Evolutionary conservation across 1,139 yeast genomes (phyloP).

Genomic region (Debaryomyces singareniensis): DNA sequence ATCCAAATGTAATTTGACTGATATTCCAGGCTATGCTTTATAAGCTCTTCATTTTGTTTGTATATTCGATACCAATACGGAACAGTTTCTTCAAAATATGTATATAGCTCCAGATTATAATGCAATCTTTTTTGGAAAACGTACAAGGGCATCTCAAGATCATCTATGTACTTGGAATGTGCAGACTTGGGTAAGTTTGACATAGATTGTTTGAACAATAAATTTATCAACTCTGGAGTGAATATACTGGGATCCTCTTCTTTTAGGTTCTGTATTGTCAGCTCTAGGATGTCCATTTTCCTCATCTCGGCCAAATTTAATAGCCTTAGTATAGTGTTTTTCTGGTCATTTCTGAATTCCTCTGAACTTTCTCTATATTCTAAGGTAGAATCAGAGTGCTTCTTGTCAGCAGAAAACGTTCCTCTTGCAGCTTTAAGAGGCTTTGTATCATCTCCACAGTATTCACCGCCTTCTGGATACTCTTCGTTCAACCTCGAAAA

Average conservation of each 20-base stretch:
- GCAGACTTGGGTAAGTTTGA: slow-evolving; percentile 4
- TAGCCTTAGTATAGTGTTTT: not conserved
- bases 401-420: not conserved
- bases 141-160: slow-evolving; percentile 13
- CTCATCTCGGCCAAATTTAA: slow-evolving; percentile 1
- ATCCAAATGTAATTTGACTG: slow-evolving; percentile 25
- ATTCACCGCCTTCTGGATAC: slow-evolving; percentile 3
- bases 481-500: slow-evolving; percentile 5
- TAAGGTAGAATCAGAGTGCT: not conserved
- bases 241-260: slow-evolving; percentile 2
- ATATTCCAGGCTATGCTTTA: slow-evolving; percentile 9
- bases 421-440: not conserved
- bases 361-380: not conserved
- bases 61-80: slow-evolving; percentile 15
- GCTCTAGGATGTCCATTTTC: slow-evolving; percentile 3
- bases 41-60: slow-evolving; percentile 11
- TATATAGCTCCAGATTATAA: slow-evolving; percentile 9
- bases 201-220: slow-evolving; percentile 4
- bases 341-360: not conserved
- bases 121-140: slow-evolving; percentile 9
- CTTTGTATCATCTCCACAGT: slow-evolving; percentile 1
- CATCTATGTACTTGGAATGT: slow-evolving; percentile 4
- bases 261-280: slow-evolving; percentile 2
- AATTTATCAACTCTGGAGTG: slow-evolving; percentile 4
- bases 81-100: slow-evolving; percentile 11